phyloP scores from a whole-genome alignment of 164 flowering plant species.

The Platanus orientalis region DNA sequence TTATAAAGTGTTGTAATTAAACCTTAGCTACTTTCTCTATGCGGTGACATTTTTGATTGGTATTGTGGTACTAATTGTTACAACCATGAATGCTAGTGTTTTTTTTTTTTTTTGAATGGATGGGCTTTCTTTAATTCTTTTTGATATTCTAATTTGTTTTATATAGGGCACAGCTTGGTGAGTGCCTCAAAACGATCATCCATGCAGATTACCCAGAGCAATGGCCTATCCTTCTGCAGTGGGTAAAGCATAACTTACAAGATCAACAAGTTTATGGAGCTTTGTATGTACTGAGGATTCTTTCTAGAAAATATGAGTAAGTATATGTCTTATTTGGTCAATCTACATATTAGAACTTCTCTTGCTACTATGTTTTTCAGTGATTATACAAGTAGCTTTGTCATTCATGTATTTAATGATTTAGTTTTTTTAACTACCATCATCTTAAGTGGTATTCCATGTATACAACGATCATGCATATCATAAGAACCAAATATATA shows the following conservation, averaged over 20 bases:
- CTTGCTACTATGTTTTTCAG: no score
- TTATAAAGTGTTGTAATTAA: no score
- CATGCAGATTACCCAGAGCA: slow-evolving; percentile 99
- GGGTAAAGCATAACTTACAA: slow-evolving; percentile 89
- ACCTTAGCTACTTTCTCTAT: no score
- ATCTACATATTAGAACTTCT: no score
- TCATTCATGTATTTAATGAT: no score
- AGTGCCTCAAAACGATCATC: slow-evolving; percentile 91
- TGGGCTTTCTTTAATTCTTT: slow-evolving; percentile 2
- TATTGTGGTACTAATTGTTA: neutral
- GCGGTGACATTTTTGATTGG: no score
- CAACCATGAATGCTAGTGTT: neutral
- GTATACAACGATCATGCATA: no score
- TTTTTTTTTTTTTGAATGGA: neutral
- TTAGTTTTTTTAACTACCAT: no score
- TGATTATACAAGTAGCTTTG: no score
- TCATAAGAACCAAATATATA: no score
- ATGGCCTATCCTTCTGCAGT: slow-evolving; percentile 85
- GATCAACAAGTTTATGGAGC: slow-evolving; percentile 95
- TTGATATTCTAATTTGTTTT: slow-evolving; percentile 6
- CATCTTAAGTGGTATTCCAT: no score
- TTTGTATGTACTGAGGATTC: slow-evolving; percentile 88
- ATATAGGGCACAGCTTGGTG: slow-evolving; percentile 86
- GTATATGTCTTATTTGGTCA: slow-evolving; percentile 27
- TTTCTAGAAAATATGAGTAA: slow-evolving; percentile 97